These are phyloP conservation scores for Trichoderma lentiforme DNA, from an alignment of 2,329 filamentous ascomycete species.

Conservation along the genomic window DNA sequence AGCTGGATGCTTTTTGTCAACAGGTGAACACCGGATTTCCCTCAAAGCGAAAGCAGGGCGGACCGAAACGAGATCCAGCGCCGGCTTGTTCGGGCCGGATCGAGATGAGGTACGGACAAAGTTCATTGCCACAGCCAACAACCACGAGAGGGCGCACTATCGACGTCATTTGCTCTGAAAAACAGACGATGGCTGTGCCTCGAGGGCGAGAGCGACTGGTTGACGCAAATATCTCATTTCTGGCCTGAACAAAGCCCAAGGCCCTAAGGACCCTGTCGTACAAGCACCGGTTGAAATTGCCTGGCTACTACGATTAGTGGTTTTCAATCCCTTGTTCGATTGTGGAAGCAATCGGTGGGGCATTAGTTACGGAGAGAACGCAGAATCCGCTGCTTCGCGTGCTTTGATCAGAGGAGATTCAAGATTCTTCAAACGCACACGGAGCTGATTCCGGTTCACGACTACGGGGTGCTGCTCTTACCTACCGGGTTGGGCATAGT, in stretches of 20 bases:
- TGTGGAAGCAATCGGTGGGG: neutral
- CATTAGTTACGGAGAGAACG: neutral
- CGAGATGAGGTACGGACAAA: neutral
- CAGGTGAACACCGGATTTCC: neutral
- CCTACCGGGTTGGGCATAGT: neutral
- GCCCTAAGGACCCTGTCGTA: neutral
- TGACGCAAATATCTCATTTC: neutral
- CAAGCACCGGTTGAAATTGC: neutral
- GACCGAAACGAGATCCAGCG: slow-evolving; percentile 8
- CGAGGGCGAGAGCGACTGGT: neutral
- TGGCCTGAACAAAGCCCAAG: neutral
- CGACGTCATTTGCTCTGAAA: neutral
- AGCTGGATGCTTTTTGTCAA: neutral
- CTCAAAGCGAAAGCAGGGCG: neutral
- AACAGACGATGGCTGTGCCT: neutral
- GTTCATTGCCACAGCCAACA: neutral
- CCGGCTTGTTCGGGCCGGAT: slow-evolving; percentile 10
- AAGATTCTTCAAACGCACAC: neutral
- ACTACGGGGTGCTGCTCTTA: neutral
- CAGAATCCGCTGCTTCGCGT: neutral
- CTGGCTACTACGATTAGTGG: neutral
- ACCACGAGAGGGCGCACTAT: neutral
- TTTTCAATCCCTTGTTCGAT: neutral
- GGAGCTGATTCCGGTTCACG: neutral
- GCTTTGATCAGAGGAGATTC: neutral